phyloP scores from a whole-genome alignment of 768 basidiomycete genomes.

The Tulasnella sp. region DNA sequence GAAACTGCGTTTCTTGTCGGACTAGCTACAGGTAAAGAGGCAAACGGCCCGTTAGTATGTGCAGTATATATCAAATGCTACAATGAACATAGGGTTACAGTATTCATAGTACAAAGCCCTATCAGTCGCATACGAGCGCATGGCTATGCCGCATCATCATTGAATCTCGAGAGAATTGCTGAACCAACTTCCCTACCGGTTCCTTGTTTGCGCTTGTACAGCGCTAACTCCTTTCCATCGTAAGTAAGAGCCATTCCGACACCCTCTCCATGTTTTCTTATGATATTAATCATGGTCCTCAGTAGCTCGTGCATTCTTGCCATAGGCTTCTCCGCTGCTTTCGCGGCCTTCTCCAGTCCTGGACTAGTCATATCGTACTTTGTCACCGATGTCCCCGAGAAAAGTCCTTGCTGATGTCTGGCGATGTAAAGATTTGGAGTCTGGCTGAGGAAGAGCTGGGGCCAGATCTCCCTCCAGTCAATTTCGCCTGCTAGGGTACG shows the following conservation, averaged over 20 bases:
- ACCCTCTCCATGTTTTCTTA: neutral
- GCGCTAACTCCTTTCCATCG: neutral
- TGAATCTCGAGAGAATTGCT: neutral
- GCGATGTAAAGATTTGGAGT: neutral
- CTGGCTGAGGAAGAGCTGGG: neutral
- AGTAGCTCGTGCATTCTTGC: neutral
- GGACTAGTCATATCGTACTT: neutral
- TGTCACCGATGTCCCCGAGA: neutral
- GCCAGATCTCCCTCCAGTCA: neutral
- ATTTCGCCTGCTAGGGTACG: neutral
- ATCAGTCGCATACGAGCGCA: neutral
- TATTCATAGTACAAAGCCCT: neutral
- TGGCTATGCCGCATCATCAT: neutral
- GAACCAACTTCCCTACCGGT: neutral
- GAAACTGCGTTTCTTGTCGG: too few relatives aligned
- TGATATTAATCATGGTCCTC: neutral
- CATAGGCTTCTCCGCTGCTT: neutral
- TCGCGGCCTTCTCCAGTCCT: neutral
- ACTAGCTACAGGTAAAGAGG: too few relatives aligned
- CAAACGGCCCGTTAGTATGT: too few relatives aligned
- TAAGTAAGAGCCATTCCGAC: neutral
- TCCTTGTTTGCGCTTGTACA: neutral
- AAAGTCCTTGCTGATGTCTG: neutral
- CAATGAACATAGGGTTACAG: too few relatives aligned
- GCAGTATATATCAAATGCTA: too few relatives aligned